Percentiles rank a stretch among this genome's conserved stretches.
phyloP scores from a whole-genome alignment of 2,329 filamentous ascomycete genomes.

The Bipolaris victoriae region DNA sequence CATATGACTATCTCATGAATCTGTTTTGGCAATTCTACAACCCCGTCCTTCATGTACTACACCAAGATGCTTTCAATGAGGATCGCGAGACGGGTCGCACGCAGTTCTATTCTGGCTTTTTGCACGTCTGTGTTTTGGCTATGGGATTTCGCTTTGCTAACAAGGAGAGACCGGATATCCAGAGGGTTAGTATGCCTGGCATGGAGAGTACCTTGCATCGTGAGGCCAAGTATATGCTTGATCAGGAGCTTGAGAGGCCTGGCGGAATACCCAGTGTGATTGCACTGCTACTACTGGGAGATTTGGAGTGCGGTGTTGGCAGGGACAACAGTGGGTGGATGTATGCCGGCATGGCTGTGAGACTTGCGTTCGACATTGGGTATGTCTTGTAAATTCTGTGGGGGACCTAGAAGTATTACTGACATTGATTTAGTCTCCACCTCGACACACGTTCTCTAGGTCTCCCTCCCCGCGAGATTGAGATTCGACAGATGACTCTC shows the following conservation, averaged over 20 bases:
- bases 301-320: constrained; percentile 61
- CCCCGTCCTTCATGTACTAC: constrained; percentile 56
- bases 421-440: constrained; percentile 52
- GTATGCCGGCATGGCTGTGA: constrained; percentile 54
- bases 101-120: constrained; percentile 60
- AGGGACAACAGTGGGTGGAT: constrained; percentile 63
- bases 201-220: constrained; percentile 61
- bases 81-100: constrained; percentile 55
- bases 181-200: constrained; percentile 54
- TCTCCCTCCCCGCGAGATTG: constrained; percentile 55
- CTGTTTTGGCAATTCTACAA: constrained; percentile 62
- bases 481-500: constrained; percentile 60
- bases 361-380: constrained; percentile 37
- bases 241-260: constrained; percentile 60
- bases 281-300: constrained; percentile 59
- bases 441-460: constrained; percentile 53
- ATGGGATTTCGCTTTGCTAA: constrained; percentile 62
- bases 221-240: constrained; percentile 62
- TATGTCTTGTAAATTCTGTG: constrained; percentile 13
- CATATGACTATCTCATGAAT: constrained; percentile 60
- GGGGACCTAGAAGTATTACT: no score
- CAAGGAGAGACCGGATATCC: constrained; percentile 57
- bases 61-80: constrained; percentile 58
- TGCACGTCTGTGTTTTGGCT: constrained; percentile 60
- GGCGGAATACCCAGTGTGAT: constrained; percentile 61